Base-by-base conservation (phyloP, 352 stramenopile species). In the Globisporangium irregulare region DNA sequence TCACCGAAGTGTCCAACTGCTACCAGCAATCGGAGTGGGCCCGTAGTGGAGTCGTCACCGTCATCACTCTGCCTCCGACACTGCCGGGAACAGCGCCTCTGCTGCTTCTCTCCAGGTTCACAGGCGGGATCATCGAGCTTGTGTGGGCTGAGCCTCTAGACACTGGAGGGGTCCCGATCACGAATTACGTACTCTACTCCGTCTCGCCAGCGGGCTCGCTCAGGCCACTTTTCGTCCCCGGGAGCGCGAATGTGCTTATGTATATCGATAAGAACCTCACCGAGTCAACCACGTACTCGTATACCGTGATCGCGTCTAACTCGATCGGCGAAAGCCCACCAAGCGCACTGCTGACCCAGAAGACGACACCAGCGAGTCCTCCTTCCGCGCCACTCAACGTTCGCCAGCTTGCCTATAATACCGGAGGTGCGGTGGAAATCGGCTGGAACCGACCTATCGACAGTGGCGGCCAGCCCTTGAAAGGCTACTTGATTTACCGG, bases 401-500 rank as follows among this genome's bases (percentile, higher is more conserved):
- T 20, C 67, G 43, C 0, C 80, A 88, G 36, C 58, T 84, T 5
- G 8, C 20, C 0, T 86, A 81, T 29, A 72, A 71, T 4, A 88
- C 81, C 29, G 84, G 84, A 27, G 84, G 84, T 3, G 70, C 81
- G 1, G 76, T 92, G n/a, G 60, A 78, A 43, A 80, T 91, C 29
- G 78, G 72, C 6, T 92, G 84, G 84, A 71, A 82, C 36, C 74
- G 69, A 2, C 79, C 81, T 0, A 38, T 86, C n/a, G 84, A 92
- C 38, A 75, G 76, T 1, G 84, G 84, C 6, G 84, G 84, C 0
- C 74, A 85, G 20, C 71, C 78, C 0, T 73, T 92, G 4, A 64
- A 34, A 14, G 67, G 68, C 1, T 92, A 88, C 48, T 79, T 70
- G 67, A 58, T 92, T 0, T 91, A 89, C 64, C 79, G 82, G 9